Evolutionary conservation across 2,329 filamentous ascomycete species (phyloP), one percentile per base, ranked within the genome.

Genomic region (Trichoderma sp.): DNA sequence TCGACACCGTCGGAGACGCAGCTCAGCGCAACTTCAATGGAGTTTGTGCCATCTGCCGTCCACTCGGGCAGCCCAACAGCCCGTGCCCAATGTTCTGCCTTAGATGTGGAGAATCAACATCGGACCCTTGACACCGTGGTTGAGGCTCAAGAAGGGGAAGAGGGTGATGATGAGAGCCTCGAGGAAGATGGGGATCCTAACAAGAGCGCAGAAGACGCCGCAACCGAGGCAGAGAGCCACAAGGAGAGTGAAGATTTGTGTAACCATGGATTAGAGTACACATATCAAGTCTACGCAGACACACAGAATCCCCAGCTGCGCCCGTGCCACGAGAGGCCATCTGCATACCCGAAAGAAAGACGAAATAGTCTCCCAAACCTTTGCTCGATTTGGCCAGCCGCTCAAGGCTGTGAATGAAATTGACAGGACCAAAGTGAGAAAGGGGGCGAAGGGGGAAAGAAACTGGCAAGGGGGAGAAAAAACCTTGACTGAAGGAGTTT

Each of bases 321-420:
- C 9, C 9, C 42, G 12, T 48, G 34, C 5, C 19, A 60, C 4
- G 48, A 60, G 22, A 34, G 15, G 17, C 9, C 45, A 25, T 45
- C 34, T 15, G 5, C 48, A 19, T 27, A 54, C 13, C 39, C n/a
- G 6, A 67, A 53, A 9, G 68, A 70, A 60, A 74, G 72, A 25
- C 74, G 76, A 12, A 65, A 72, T 6, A 78, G 77, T 50, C 72
- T 78, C 10, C 77, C 77, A 2, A 75, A 66, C 25, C 34, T 77
- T 15, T 70, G 70, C 29, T 75, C 70, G 34, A 39, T 69, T 13
- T 78, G 75, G 75, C 71, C 71, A 0, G 69, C 70, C 6, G 48
- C 22, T 72, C 34, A 57, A 22, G 4, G 3, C 22, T 5, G 29
- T 25, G 13, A 15, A 17, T 19, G 10, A 32, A 45, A 22, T 10